Percentiles rank a stretch among this genome's conserved stretches.
These are phyloP conservation scores for Trichophyton schoenleinii DNA, from an alignment of 2,329 filamentous ascomycete genomes.

Conservation along the genomic window DNA sequence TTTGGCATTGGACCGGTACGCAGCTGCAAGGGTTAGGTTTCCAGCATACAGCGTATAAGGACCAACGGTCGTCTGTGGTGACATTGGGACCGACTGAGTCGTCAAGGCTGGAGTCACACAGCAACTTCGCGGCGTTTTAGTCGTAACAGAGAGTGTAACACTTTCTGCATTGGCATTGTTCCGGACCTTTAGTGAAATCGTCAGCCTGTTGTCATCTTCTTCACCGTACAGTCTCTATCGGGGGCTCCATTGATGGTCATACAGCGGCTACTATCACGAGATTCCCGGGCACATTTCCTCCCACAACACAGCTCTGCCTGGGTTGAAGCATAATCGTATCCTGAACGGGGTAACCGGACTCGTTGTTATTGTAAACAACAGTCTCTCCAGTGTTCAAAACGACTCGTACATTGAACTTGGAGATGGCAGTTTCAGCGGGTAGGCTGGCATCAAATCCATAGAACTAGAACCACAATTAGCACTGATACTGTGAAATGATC, in stretches of 20 bases:
- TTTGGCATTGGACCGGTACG: slow-evolving; percentile 2
- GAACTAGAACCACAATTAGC: slow-evolving; percentile 2
- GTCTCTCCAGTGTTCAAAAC: neutral
- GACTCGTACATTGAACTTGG: slow-evolving; percentile 7
- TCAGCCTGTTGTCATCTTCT: neutral
- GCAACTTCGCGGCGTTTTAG: slow-evolving; percentile 8
- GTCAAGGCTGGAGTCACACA: slow-evolving; percentile 10
- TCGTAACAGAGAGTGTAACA: slow-evolving; percentile 6
- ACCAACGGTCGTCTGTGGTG: slow-evolving; percentile 4
- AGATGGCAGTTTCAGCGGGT: slow-evolving; percentile 7
- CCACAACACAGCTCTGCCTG: slow-evolving; percentile 10
- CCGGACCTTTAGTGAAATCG: slow-evolving; percentile 5
- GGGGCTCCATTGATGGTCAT: neutral
- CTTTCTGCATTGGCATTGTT: neutral
- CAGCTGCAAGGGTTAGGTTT: slow-evolving; percentile 4
- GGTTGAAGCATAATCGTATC: slow-evolving; percentile 11
- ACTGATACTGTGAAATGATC: neutral
- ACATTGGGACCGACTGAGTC: slow-evolving; percentile 7
- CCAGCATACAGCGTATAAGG: slow-evolving; percentile 9
- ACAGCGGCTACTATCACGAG: slow-evolving; percentile 10
- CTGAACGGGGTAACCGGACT: slow-evolving; percentile 8
- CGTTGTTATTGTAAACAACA: slow-evolving; percentile 8
- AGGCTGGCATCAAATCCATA: slow-evolving; percentile 8
- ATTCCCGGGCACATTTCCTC: slow-evolving; percentile 1
- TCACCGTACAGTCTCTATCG: no score